A percentile compares a stretch with the other conserved stretches of the same genome.
Evolutionary conservation across 2,329 filamentous ascomycete genomes (phyloP).

Genomic region (Paramyrothecium roridum): DNA sequence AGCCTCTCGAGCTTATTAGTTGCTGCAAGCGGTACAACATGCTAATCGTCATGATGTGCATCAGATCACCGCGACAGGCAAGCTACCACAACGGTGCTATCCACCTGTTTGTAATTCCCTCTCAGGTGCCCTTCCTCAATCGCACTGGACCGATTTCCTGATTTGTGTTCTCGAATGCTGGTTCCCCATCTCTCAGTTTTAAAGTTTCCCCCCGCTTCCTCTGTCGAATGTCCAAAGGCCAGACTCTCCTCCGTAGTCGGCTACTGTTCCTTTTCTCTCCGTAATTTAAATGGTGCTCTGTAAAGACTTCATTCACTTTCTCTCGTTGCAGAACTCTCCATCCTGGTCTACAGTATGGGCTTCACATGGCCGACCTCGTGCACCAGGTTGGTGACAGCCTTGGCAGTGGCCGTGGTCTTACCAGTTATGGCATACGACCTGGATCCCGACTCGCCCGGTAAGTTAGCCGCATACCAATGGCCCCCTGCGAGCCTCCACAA

Average conservation of each 20-base stretch:
- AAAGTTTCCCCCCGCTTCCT: neutral
- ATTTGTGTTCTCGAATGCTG: no score
- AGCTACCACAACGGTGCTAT: no score
- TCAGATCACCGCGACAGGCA: no score
- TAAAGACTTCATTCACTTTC: neutral
- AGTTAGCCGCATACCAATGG: slow-evolving; percentile 7
- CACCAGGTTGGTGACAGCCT: slow-evolving; percentile 7
- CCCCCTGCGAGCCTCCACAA: neutral
- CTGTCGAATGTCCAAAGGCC: neutral
- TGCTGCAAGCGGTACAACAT: no score
- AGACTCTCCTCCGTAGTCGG: neutral
- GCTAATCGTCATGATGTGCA: no score
- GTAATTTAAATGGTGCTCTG: neutral
- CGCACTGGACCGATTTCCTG: no score
- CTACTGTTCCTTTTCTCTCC: neutral
- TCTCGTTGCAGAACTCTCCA: neutral
- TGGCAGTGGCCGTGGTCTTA: slow-evolving; percentile 10
- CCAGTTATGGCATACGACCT: slow-evolving; percentile 27
- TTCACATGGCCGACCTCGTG: neutral
- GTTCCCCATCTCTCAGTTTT: neutral
- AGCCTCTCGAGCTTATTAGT: no score
- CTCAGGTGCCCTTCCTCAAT: no score
- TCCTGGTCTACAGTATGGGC: neutral
- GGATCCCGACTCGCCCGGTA: slow-evolving; percentile 32
- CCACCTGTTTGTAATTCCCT: no score